phyloP scores from a whole-genome alignment of 495 filamentous ascomycete species.

The Lasiosphaeriaceae sp. region DNA sequence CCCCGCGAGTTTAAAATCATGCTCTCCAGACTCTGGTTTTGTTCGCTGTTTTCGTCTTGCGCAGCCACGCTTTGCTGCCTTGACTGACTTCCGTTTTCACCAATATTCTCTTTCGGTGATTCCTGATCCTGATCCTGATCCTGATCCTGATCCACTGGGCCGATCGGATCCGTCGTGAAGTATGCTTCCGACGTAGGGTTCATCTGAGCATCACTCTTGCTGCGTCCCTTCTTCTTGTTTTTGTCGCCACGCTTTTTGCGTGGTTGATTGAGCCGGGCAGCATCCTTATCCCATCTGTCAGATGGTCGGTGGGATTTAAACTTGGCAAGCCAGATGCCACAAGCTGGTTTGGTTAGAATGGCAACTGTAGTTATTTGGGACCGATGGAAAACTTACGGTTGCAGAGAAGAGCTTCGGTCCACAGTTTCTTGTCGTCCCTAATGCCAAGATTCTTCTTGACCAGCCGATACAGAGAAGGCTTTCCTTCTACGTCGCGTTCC shows the following conservation, averaged over 20 bases:
- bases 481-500: slow-evolving; percentile 55
- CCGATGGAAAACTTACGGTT: slow-evolving; percentile 61
- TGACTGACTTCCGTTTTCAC: slow-evolving; percentile 25
- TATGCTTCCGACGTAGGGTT: slow-evolving; percentile 48
- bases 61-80: slow-evolving; percentile 27
- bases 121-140: no score
- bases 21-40: slow-evolving; percentile 24
- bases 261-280: slow-evolving; percentile 44
- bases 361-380: not conserved
- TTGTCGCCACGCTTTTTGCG: slow-evolving; percentile 43
- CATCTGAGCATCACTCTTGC: slow-evolving; percentile 36
- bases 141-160: slow-evolving; percentile 32
- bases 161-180: slow-evolving; percentile 44
- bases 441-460: slow-evolving; percentile 70
- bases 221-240: slow-evolving; percentile 38
- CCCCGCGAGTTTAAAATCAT: slow-evolving; percentile 29
- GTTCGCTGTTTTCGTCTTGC: slow-evolving; percentile 26
- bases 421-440: slow-evolving; percentile 58
- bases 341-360: slow-evolving; percentile 48
- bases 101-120: slow-evolving; percentile 23
- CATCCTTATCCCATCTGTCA: slow-evolving; percentile 74
- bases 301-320: slow-evolving; percentile 78
- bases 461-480: slow-evolving; percentile 58
- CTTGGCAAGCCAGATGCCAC: slow-evolving; percentile 89
- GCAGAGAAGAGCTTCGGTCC: slow-evolving; percentile 70